Percentiles rank a stretch among this genome's conserved stretches.
These are phyloP conservation scores for Exophiala dermatitidis DNA, from an alignment of 2,329 filamentous ascomycete species.

Conservation along the genomic window DNA sequence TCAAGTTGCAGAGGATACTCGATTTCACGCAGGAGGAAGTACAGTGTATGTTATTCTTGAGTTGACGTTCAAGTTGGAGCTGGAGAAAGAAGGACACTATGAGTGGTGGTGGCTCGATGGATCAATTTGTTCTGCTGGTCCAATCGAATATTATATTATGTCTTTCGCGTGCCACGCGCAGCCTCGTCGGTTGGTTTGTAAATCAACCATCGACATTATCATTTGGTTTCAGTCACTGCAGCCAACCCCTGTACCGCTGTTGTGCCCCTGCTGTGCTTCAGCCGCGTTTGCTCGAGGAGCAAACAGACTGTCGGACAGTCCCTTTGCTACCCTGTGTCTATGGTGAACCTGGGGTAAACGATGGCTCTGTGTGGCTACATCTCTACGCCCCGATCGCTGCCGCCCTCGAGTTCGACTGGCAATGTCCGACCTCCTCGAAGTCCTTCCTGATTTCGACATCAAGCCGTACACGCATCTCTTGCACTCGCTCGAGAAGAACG, in stretches of 20 bases:
- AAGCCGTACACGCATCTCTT: conserved; percentile 66
- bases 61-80: no score
- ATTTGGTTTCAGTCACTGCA: conserved; percentile 33
- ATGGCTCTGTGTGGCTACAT: conserved; percentile 7
- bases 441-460: conserved; percentile 72
- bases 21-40: no score
- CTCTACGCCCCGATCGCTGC: background rate
- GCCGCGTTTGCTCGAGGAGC: conserved; percentile 33
- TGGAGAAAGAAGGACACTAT: no score
- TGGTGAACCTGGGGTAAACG: no score
- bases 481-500: conserved; percentile 68
- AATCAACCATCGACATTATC: conserved; percentile 18
- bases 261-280: background rate
- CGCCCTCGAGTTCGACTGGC: no score
- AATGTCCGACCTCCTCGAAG: conserved; percentile 79
- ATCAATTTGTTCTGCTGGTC: no score
- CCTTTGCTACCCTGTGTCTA: background rate
- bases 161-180: background rate
- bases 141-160: no score
- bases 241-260: conserved; percentile 42
- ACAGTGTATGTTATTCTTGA: no score
- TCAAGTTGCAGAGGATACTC: no score
- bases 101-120: no score
- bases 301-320: conserved; percentile 23
- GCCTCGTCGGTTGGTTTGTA: background rate